Percentiles rank a stretch among this genome's conserved stretches.
These are phyloP conservation scores for Dacryopinax primogenitus DNA, from an alignment of 768 basidiomycete genomes.

Conservation along the genomic window DNA sequence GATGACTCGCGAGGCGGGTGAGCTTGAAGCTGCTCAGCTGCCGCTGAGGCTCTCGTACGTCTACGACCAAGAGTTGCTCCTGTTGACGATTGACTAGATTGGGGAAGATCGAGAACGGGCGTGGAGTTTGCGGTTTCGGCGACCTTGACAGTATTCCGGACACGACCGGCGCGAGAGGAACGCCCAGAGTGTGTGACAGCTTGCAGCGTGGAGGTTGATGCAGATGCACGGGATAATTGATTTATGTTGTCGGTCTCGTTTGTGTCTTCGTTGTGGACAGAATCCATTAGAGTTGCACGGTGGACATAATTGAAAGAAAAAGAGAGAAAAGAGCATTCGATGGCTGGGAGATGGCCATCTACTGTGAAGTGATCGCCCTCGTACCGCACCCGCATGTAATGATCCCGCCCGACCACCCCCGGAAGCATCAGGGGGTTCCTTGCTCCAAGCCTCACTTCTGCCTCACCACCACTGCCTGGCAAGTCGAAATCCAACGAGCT, in stretches of 20 bases:
- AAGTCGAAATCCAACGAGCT: too few relatives aligned
- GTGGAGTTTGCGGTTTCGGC: background rate
- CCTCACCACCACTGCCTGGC: background rate
- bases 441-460: background rate
- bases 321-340: background rate
- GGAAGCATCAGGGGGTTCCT: background rate
- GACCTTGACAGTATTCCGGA: background rate
- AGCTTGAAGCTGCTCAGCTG: background rate
- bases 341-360: constrained; percentile 5
- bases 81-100: background rate
- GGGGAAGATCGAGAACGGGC: background rate
- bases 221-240: background rate
- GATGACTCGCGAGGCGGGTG: background rate
- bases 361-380: constrained; percentile 6
- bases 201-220: background rate
- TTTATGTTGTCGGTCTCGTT: constrained; percentile 1
- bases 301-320: constrained; percentile 4
- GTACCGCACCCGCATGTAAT: background rate
- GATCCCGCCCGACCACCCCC: background rate
- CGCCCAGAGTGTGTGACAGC: background rate
- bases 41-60: constrained; percentile 1
- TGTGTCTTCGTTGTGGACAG: background rate
- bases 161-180: background rate
- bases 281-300: constrained; percentile 9
- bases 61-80: background rate